These are phyloP conservation scores for Dactylis glomerata DNA, from an alignment of 176 grass and related monocot species.

Conservation along the genomic window DNA sequence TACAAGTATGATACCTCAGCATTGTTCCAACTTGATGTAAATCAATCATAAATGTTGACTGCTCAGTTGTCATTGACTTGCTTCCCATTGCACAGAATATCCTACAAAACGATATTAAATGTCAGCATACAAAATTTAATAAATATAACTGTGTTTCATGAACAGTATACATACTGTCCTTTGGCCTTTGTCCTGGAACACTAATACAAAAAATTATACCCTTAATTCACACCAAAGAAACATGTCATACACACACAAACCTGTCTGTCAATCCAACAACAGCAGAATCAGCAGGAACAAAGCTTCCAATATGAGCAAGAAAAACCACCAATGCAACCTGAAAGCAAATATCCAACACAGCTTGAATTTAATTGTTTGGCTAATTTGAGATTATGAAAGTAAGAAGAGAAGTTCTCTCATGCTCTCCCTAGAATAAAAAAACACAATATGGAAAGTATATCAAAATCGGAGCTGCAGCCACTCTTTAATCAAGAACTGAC, in stretches of 20 bases:
- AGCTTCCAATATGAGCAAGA: constrained; percentile 98
- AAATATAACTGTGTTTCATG: neutral
- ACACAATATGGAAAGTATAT: neutral
- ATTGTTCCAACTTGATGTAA: constrained; percentile 98
- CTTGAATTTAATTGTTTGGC: neutral
- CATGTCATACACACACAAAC: constrained; percentile 33
- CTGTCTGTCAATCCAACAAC: constrained; percentile 86
- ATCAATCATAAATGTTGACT: constrained; percentile 97
- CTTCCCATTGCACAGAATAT: constrained; percentile 96
- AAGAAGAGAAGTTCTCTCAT: neutral
- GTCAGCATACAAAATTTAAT: constrained; percentile 5
- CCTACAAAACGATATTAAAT: constrained; percentile 42
- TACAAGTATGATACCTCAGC: constrained; percentile 65
- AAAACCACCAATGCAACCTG: constrained; percentile 98
- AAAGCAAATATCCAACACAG: constrained; percentile 34
- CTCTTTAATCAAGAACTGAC: neutral
- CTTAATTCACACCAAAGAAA: neutral
- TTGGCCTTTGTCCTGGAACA: constrained; percentile 5
- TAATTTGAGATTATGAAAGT: neutral
- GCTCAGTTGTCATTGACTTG: constrained; percentile 85
- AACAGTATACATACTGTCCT: constrained; percentile 6
- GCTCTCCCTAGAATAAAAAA: neutral
- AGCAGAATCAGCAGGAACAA: constrained; percentile 97
- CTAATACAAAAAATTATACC: neutral
- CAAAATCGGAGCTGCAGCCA: neutral